phyloP scores from a whole-genome alignment of 2,329 filamentous ascomycete species.

The Nannizzia gypsea region DNA sequence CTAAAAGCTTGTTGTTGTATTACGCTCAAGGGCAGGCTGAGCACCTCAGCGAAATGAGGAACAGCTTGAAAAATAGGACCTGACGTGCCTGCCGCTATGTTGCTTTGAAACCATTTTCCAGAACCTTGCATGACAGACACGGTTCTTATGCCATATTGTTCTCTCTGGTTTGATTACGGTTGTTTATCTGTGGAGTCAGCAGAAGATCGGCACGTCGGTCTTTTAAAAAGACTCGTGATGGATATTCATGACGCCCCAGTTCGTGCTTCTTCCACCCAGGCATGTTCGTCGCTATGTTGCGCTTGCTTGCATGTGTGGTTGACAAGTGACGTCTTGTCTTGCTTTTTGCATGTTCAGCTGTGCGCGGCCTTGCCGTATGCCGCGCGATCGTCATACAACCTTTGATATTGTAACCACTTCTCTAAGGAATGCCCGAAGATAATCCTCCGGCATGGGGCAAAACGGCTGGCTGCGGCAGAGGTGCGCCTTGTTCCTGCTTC shows the following conservation, averaged over 20 bases:
- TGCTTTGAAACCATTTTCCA: background rate
- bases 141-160: background rate
- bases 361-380: background rate
- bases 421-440: background rate
- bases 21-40: background rate
- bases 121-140: background rate
- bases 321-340: background rate
- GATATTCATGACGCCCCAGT: background rate
- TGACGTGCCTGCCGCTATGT: background rate
- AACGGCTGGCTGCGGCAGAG: background rate
- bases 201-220: background rate
- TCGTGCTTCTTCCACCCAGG: background rate
- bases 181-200: constrained; percentile 2
- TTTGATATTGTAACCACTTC: background rate
- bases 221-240: background rate
- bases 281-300: background rate
- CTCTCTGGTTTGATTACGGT: constrained; percentile 1
- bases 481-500: background rate
- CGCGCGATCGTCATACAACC: background rate
- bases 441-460: background rate
- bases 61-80: background rate
- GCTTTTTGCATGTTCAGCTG: background rate
- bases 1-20: background rate
- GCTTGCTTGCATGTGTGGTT: background rate
- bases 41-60: background rate